Conservation (phyloP, 2,329 filamentous ascomycete genomes). For the Tympanopsis confertula region DNA sequence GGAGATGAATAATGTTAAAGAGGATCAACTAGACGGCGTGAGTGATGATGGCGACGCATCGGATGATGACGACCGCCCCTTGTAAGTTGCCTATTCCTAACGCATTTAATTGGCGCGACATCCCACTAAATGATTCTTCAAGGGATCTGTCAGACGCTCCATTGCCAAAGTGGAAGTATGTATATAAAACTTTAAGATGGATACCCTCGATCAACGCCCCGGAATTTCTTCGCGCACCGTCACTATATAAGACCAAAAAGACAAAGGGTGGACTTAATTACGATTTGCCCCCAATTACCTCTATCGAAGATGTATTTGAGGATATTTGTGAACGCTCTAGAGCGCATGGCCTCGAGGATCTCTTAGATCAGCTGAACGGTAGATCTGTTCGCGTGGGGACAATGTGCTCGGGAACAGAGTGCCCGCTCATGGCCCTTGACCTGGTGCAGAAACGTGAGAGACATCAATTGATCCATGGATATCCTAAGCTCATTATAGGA, state of each 20-base stretch:
- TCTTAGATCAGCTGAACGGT: constrained; percentile 12
- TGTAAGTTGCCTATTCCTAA: too few species aligned
- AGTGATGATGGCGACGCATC: too few species aligned
- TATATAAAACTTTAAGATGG: too few species aligned
- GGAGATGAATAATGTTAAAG: too few species aligned
- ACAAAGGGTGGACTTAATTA: not conserved
- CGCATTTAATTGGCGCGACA: too few species aligned
- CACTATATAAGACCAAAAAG: not conserved
- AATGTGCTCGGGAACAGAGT: constrained; percentile 54
- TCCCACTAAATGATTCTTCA: too few species aligned
- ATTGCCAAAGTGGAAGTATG: too few species aligned
- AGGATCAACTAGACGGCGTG: too few species aligned
- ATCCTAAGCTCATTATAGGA: not conserved
- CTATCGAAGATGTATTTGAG: not conserved
- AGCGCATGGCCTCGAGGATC: not conserved
- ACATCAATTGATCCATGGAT: constrained; percentile 6
- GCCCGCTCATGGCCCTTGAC: constrained; percentile 42
- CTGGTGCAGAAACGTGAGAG: constrained; percentile 31
- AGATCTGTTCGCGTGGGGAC: constrained; percentile 39
- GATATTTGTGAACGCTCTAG: not conserved
- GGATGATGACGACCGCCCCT: too few species aligned
- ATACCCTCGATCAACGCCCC: not conserved
- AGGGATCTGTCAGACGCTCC: too few species aligned
- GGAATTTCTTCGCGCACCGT: not conserved
- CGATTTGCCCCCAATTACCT: not conserved